Base-by-base conservation (phyloP, 2,329 filamentous ascomycete species). In the Pseudogymnoascus destructans region DNA sequence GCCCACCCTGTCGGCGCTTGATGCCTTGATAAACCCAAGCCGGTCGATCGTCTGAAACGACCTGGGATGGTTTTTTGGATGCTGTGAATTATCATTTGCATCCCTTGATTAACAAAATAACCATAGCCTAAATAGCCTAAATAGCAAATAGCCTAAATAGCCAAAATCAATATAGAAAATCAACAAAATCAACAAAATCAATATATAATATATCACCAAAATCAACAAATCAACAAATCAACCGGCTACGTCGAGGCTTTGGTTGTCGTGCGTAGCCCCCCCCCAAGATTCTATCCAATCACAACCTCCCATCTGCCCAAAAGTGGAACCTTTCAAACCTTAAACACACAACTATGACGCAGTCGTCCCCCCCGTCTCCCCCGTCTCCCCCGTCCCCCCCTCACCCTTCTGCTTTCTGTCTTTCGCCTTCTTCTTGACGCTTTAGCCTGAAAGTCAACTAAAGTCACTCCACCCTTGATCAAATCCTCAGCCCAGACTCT, bases 331-430 rank as follows among this genome's bases (percentile, higher is more conserved):
- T 30, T 52, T 52, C 46, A 52, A 52, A 52, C 46, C 46, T 52
- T 52, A 52, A 52, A 52, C 46, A 30, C 25, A 52, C 46, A 52
- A 52, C 46, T 52, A 52, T 52, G 46, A 52, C 46, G 46, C 46
- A 52, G 46, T 52, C 25, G 46, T 52, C 46, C 46, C 46, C 42
- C 46, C 25, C 46, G 46, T 30, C 46, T 19, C 25, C 10, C n/a
- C n/a, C 25, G 46, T 52, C 46, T 25, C 46, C 42, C 46, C 25
- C 46, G 46, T 30, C 46, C 17, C 25, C 10, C n/a, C n/a, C n/a
- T n/a, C n/a, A n/a, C n/a, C n/a, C n/a, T n/a, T n/a, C n/a, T n/a
- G n/a, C n/a, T n/a, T n/a, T n/a, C n/a, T n/a, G n/a, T n/a, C 23
- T 17, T 30, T 25, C 30, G 46, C 46, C 46, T 52, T 30, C 42